Conservation (phyloP, 2,329 filamentous ascomycete genomes). For the Aspergillus spinulosporus region DNA sequence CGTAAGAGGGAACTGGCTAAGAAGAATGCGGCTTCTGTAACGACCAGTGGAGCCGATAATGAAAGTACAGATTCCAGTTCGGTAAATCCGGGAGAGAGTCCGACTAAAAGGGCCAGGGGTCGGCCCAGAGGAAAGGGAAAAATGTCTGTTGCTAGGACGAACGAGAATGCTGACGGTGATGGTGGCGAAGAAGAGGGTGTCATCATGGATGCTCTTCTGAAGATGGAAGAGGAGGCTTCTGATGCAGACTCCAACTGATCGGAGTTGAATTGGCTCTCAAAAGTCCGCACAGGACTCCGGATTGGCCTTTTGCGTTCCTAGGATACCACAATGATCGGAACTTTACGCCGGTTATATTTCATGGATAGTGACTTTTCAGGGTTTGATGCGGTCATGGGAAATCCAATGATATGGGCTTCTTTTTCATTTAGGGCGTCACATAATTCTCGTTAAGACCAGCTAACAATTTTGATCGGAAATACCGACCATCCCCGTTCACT, state of each 20-base stretch:
- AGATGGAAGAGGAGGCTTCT: neutral
- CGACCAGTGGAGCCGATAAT: neutral
- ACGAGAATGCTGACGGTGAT: neutral
- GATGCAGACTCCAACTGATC: neutral
- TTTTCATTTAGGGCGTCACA: no score
- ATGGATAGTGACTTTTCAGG: no score
- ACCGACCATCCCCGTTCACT: no score
- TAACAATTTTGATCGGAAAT: no score
- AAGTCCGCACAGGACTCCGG: no score
- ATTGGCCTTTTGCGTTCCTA: no score
- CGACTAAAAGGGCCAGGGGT: neutral
- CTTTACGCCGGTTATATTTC: no score
- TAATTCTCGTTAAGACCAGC: no score
- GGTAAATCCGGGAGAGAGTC: neutral
- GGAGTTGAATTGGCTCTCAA: no score
- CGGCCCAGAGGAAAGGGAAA: neutral
- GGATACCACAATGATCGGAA: no score
- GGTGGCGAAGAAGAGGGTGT: neutral
- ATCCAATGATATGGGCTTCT: no score
- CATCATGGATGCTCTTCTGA: neutral
- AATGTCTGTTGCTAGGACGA: neutral
- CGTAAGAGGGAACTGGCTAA: conserved; percentile 9
- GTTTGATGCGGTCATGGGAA: no score
- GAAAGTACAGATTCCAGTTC: neutral
- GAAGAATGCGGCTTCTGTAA: neutral